Base-by-base conservation (phyloP, 768 basidiomycete species). In the Pleurotus tuoliensis region DNA sequence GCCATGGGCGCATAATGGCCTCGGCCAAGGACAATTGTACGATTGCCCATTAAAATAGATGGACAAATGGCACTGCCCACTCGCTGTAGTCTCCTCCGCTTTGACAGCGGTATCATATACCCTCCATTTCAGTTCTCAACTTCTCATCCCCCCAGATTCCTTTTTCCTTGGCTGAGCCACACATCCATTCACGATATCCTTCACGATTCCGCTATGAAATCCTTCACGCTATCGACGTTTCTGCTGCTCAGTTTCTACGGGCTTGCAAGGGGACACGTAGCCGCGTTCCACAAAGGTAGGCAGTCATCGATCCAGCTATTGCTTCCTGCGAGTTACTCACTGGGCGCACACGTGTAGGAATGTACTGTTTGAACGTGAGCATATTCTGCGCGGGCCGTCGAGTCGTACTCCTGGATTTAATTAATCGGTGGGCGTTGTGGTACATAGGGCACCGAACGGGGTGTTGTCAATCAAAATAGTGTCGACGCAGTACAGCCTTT, bases 291-390 rank as follows among this genome's bases (percentile, higher is more conserved):
- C 45, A 67, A 62, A 64, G 69, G 70, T 66, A 37, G 3, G 56
- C 12, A 8, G 7, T 52, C 16, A 8, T 20, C 16, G 40, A 34
- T 11, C n/a, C 39, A 3, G 3, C 4, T 55, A 44, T 59, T 22
- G 15, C 16, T 12, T 20, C 24, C 30, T 4, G n/a, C 34, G 18
- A 22, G 22, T 18, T 41, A 24, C 54, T 55, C n/a, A 55, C 8
- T 47, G 15, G 43, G 20, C 43, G 6, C n/a, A 6, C 13, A 15
- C 12, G 2, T 3, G 30, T 13, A 71, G 73, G 67, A 13, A 73
- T 71, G 69, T 73, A 71, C 39, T 76, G 74, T 55, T 40, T 72
- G 27, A 72, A 73, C 30, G 73, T 73, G 13, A 74, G 54, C 18
- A 13, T 30, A 20, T 27, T 34, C 30, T 34, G 30, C 30, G 8